Base-by-base conservation (phyloP, 352 stramenopile genomes). In the Pythium phragmitis region DNA sequence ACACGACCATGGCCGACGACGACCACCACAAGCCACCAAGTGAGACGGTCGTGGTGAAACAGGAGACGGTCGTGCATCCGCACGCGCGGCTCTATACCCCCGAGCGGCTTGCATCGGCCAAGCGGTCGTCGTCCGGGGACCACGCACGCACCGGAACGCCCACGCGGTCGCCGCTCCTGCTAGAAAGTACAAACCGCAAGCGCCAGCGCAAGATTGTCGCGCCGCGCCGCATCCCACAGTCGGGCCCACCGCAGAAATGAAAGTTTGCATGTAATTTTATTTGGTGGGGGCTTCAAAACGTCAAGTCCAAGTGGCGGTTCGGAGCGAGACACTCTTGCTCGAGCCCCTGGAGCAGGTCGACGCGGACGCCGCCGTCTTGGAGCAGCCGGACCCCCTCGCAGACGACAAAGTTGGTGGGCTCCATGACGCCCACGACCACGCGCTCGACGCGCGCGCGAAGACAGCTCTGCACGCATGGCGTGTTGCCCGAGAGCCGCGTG, bases 371-470 rank as follows among this genome's bases (percentile, higher is more conserved):
- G 19, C 79, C 77, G 21, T 88, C 79, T 23, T 77, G 70, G 7
- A 96, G 80, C 63, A 92, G 63, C n/a, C 59, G 64, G 21, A 93
- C 84, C 41, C 88, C 88, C 41, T 93, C 72, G 70, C 88, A 96
- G 34, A 83, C 60, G 11, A 96, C 88, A 73, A 96, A 96, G 50
- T 87, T 96, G 62, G 79, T 87, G 19, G 88, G 88, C 68, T 96
- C 88, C 75, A 90, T 86, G 36, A 89, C 85, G 54, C 87, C 88
- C 19, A 96, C 75, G 9, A 96, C 83, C 26, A 96, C 84, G 55
- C 87, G 79, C 12, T 50, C 33, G 11, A 95, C 80, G 14, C 74
- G 68, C 9, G 85, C 85, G 8, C 75, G 81, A 50, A 95, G 77
- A 34, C 87, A 94, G 51, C 74, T 91, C 57, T 89, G 74, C 9